phyloP scores from a whole-genome alignment of 2,329 filamentous ascomycete species.

The Trichoderma endophyticum region DNA sequence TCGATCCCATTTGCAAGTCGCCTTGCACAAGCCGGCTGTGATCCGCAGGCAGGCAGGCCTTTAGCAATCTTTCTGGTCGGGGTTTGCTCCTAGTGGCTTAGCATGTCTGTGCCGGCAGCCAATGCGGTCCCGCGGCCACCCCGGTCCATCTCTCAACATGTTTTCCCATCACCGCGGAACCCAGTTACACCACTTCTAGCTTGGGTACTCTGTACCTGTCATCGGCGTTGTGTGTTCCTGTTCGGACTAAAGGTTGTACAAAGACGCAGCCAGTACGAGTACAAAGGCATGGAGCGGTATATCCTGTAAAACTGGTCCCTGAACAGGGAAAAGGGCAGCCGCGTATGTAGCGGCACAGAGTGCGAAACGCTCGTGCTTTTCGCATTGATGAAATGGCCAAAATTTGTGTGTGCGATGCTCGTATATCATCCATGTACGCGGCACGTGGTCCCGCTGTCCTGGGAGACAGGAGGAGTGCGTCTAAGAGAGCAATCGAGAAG shows the following conservation, averaged over 20 bases:
- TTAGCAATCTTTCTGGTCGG: not conserved
- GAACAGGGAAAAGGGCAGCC: not conserved
- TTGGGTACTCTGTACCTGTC: not conserved
- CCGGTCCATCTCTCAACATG: constrained; percentile 2
- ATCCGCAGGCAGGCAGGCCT: constrained; percentile 1
- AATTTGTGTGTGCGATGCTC: not conserved
- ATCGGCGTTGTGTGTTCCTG: not conserved
- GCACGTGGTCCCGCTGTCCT: not conserved
- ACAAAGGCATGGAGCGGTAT: not conserved
- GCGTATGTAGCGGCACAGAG: not conserved
- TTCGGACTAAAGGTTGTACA: not conserved
- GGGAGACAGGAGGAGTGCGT: not conserved
- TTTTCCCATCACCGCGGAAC: constrained; percentile 13
- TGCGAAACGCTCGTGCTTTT: not conserved
- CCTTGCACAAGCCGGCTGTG: constrained; percentile 12
- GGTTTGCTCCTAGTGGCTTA: constrained; percentile 15
- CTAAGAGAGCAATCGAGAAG: not conserved
- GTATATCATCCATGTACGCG: not conserved
- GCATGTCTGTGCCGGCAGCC: constrained; percentile 3
- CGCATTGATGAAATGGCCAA: not conserved
- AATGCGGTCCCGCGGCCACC: constrained; percentile 13
- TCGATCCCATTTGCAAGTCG: constrained; percentile 14
- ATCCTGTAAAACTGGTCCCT: not conserved
- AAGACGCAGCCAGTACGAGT: not conserved
- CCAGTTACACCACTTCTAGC: not conserved